These are phyloP conservation scores for Aspergillus incahuasiensis DNA, from an alignment of 495 filamentous ascomycete species.

Conservation along the genomic window DNA sequence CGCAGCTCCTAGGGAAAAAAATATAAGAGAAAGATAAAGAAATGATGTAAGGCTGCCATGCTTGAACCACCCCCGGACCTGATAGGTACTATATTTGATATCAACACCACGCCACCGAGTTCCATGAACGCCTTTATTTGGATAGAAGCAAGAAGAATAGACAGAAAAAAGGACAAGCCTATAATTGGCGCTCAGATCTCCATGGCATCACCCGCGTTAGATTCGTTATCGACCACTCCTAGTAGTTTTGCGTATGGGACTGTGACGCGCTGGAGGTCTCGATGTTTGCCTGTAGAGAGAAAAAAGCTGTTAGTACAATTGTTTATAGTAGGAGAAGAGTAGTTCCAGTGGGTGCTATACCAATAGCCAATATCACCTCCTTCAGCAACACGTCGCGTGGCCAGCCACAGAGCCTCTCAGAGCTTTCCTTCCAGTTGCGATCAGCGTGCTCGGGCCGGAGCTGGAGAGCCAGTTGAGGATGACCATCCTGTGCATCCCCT, in stretches of 20 bases:
- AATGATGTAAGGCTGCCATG: background rate
- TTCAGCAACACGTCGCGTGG: constrained; percentile 77
- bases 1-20: background rate
- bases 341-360: constrained; percentile 50
- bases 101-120: background rate
- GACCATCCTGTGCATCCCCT: constrained; percentile 26
- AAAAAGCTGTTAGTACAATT: constrained; percentile 1
- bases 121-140: constrained; percentile 3
- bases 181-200: too few relatives aligned
- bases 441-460: constrained; percentile 61
- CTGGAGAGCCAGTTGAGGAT: constrained; percentile 29
- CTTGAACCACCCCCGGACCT: background rate
- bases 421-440: constrained; percentile 47
- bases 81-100: background rate
- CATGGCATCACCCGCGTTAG: constrained; percentile 49
- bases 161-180: background rate
- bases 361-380: constrained; percentile 85
- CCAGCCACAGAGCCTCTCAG: constrained; percentile 74
- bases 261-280: constrained; percentile 84
- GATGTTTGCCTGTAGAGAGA: constrained; percentile 68
- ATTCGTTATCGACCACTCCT: constrained; percentile 49
- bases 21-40: background rate
- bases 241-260: constrained; percentile 82
- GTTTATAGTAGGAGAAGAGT: constrained; percentile 17
- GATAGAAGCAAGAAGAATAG: constrained; percentile 16